Conservation (phyloP, 768 basidiomycete genomes). For the Panaeolus cyanescens region DNA sequence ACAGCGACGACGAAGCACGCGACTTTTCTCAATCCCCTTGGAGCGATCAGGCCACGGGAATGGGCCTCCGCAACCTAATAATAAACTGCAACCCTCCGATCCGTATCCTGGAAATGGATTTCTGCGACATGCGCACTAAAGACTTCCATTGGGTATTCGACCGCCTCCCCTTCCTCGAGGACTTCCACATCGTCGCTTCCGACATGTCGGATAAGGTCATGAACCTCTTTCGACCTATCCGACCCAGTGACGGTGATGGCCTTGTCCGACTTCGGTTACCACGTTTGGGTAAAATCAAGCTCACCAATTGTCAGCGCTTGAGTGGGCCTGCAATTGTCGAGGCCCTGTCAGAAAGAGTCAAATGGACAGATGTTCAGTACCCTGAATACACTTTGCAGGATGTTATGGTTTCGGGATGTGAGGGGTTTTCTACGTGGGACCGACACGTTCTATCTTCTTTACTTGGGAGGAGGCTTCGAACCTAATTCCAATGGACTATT, state of each 20-base stretch:
- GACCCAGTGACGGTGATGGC: constrained; percentile 8
- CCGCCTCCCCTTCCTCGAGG: constrained; percentile 49
- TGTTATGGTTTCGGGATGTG: constrained; percentile 41
- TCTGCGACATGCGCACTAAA: constrained; percentile 82
- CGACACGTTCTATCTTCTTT: constrained; percentile 26
- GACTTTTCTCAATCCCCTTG: constrained; percentile 79
- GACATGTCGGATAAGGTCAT: constrained; percentile 82
- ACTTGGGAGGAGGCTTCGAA: constrained; percentile 28
- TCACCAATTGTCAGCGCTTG: constrained; percentile 66
- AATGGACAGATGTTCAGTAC: constrained; percentile 33
- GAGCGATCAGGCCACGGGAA: constrained; percentile 78
- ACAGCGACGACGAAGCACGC: constrained; percentile 71
- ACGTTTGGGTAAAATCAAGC: constrained; percentile 47
- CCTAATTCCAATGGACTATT: constrained; percentile 3
- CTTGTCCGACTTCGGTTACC: constrained; percentile 52
- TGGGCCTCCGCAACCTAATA: constrained; percentile 73
- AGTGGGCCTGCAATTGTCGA: constrained; percentile 59
- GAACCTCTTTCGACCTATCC: constrained; percentile 50
- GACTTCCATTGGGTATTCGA: constrained; percentile 75
- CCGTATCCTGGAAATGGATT: constrained; percentile 73
- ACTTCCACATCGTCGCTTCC: constrained; percentile 76
- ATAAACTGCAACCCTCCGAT: constrained; percentile 63
- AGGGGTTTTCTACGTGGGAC: constrained; percentile 31
- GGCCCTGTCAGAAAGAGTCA: constrained; percentile 49
- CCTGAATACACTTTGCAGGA: constrained; percentile 28